Evolutionary conservation across 75 land plant genomes (phyloP).

Genomic region (Ceratopteris richardii): DNA sequence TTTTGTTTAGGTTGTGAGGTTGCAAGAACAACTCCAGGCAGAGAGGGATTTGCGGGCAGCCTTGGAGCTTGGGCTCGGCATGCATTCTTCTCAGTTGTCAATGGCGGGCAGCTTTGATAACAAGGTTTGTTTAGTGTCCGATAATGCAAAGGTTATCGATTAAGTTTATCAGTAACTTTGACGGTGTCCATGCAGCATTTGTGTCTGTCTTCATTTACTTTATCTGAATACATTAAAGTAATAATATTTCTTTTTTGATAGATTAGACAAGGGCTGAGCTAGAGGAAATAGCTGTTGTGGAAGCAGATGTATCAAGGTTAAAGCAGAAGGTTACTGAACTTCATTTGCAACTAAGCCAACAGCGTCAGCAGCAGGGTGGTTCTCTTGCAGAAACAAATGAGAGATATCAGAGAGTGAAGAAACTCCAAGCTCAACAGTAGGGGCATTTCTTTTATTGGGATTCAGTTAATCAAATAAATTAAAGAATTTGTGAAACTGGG

Average conservation of each 20-base stretch:
- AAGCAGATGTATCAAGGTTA: slow-evolving; percentile 94
- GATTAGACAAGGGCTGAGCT: slow-evolving; percentile 93
- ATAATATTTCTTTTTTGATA: neutral
- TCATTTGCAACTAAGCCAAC: slow-evolving; percentile 83
- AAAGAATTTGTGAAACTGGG: neutral
- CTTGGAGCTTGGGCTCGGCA: slow-evolving; percentile 89
- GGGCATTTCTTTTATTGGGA: slow-evolving; percentile 13
- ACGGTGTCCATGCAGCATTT: too few relatives aligned
- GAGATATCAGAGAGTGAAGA: slow-evolving; percentile 57
- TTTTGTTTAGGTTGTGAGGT: slow-evolving; percentile 58
- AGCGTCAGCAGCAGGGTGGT: slow-evolving; percentile 76
- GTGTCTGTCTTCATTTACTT: too few relatives aligned
- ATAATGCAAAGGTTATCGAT: too few relatives aligned
- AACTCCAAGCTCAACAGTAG: slow-evolving; percentile 72
- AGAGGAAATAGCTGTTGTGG: slow-evolving; percentile 96
- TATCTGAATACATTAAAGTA: neutral
- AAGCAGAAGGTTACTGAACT: slow-evolving; percentile 98
- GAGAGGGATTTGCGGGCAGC: slow-evolving; percentile 96
- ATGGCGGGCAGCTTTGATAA: slow-evolving; percentile 76
- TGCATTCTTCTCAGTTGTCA: slow-evolving; percentile 78
- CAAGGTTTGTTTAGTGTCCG: slow-evolving; percentile 42
- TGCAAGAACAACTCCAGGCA: slow-evolving; percentile 93
- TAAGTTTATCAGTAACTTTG: too few relatives aligned
- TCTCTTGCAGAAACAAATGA: slow-evolving; percentile 59
- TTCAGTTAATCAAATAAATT: neutral